Percentiles rank a stretch among this genome's conserved stretches.
Conservation (phyloP, 345 rosid species). For the Salix udensis region DNA sequence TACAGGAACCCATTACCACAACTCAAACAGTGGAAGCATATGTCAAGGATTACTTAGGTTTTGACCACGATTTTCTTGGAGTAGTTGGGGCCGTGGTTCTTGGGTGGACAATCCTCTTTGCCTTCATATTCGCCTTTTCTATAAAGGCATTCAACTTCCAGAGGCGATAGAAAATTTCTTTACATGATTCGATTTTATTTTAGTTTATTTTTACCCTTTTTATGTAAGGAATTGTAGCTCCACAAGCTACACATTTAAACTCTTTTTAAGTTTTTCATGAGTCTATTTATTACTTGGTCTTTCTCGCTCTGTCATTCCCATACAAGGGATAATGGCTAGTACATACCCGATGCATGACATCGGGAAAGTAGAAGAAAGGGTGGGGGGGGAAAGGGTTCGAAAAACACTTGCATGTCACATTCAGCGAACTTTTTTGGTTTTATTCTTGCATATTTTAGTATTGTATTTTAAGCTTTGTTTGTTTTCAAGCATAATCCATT, state of each 20-base stretch:
- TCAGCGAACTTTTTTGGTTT: no score
- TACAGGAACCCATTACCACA: not conserved
- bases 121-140: constrained; percentile 14
- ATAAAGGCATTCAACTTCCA: constrained; percentile 23
- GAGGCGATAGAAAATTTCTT: constrained; percentile 2
- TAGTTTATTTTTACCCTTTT: not conserved
- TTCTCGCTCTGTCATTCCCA: not conserved
- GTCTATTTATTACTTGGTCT: no score
- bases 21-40: not conserved
- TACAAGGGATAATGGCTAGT: no score
- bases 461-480: no score
- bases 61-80: constrained; percentile 23
- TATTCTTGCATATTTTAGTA: no score
- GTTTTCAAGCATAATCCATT: no score
- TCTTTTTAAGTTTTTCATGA: no score
- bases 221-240: not conserved
- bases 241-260: not conserved
- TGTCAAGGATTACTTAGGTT: not conserved
- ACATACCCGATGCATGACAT: no score
- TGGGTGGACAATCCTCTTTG: constrained; percentile 8
- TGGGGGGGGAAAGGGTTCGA: no score
- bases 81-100: constrained; percentile 8
- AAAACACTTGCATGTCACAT: no score
- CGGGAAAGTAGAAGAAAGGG: no score
- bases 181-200: not conserved